These are phyloP conservation scores for Paramecium sonneborni DNA, from an alignment of 73 alveolate genomes.

Conservation along the genomic window DNA sequence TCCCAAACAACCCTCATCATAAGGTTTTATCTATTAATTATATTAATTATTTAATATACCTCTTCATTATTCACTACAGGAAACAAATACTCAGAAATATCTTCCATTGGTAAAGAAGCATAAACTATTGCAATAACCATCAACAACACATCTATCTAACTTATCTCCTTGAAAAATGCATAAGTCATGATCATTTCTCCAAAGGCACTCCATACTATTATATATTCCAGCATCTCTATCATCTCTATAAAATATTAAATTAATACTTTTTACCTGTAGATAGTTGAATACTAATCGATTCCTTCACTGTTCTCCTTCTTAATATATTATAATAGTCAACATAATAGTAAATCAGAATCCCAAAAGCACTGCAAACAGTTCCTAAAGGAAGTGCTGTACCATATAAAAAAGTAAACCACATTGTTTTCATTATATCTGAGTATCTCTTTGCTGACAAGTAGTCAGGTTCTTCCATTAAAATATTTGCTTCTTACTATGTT, in stretches of 20 bases:
- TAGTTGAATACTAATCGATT: conserved; percentile 29
- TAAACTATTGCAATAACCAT: conserved; percentile 44
- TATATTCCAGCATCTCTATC: conserved; percentile 59
- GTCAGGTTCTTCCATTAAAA: conserved; percentile 57
- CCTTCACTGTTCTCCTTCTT: conserved; percentile 63
- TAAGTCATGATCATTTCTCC: conserved; percentile 57
- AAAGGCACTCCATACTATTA: conserved; percentile 56
- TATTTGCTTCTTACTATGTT: conserved; percentile 62
- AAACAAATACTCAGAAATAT: background rate
- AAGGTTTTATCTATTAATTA: conserved; percentile 25
- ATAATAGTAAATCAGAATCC: conserved; percentile 19
- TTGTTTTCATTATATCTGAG: conserved; percentile 65
- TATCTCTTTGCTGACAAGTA: conserved; percentile 60
- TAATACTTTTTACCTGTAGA: background rate
- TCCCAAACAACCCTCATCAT: conserved; percentile 50
- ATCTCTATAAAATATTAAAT: background rate
- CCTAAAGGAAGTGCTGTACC: conserved; percentile 60
- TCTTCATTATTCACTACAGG: conserved; percentile 7
- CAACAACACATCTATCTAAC: conserved; percentile 27
- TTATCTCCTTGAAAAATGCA: conserved; percentile 43
- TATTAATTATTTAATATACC: background rate
- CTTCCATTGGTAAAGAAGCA: conserved; percentile 55
- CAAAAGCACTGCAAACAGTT: conserved; percentile 39
- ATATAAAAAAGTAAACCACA: conserved; percentile 65
- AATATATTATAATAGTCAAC: conserved; percentile 57